Evolutionary conservation across 2,329 filamentous ascomycete genomes (phyloP), one percentile per base, ranked within the genome.

Genomic region (Cercospora zeae-maydis): DNA sequence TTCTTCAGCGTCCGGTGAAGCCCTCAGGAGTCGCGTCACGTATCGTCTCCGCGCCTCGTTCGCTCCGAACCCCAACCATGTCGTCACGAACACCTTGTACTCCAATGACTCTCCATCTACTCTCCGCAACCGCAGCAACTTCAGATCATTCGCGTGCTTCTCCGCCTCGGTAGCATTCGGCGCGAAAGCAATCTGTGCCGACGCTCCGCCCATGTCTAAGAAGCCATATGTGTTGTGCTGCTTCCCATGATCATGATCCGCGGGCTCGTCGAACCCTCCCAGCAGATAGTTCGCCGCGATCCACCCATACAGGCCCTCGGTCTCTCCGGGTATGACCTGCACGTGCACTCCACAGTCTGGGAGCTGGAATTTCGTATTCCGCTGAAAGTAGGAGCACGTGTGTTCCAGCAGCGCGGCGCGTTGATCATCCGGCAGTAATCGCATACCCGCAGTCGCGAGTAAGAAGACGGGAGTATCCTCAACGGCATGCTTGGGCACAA

Each of bases 31-130:
- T 3, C 84, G 82, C 64, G 92, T 83, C n/a, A 98, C 81, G 71
- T 96, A 99, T 61, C 93, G 85, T 69, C 89, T 83, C 52, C 95
- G 86, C 4, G 96, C 95, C 78, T 97, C 88, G 68, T 97, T 95
- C 31, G 96, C 93, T n/a, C 95, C 95, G 73, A 96, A 99, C 0
- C 93, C 93, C 5, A 99, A 83, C 95, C 95, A 99, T 0, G 95
- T 96, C 1, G 93, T 93, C 0, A 96, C 93, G 74, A 99, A 99
- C 2, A 99, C 90, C 68, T 86, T 88, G 78, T 97, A 91, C 73
- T 99, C 95, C 53, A 87, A 78, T 0, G 88, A 78, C 1, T 85
- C 82, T 9, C 95, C 95, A 74, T 95, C 88, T 19, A 98, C 78
- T 2, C 88, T 95, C 66, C 96, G 86, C 78, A 99, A 80, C 54